phyloP scores from a whole-genome alignment of 345 rosid species.

The Aegle marmelos region DNA sequence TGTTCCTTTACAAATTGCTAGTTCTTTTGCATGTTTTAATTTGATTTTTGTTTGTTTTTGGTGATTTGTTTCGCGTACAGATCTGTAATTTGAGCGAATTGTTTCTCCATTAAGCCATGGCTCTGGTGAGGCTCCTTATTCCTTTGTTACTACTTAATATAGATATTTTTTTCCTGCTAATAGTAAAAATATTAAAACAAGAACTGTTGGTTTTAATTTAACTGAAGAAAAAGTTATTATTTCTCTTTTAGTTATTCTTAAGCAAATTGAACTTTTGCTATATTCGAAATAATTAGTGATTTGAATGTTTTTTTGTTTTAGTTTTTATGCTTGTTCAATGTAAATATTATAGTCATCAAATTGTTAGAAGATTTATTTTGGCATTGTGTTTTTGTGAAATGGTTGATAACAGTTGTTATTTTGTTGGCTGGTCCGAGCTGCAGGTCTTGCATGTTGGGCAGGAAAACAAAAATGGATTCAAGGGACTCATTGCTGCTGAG shows the following conservation, averaged over 20 bases:
- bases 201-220: not conserved
- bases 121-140: constrained; percentile 51
- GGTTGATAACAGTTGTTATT: not conserved
- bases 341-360: too few relatives aligned
- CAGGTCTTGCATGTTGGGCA: constrained; percentile 61
- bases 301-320: too few relatives aligned
- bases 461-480: constrained; percentile 58
- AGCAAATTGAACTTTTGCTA: not conserved
- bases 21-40: not conserved
- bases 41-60: not conserved
- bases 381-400: not conserved
- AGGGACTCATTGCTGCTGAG: constrained; percentile 79
- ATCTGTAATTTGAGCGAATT: constrained; percentile 44
- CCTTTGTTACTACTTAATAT: not conserved
- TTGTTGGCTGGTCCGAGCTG: constrained; percentile 6
- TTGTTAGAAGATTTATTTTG: too few relatives aligned
- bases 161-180: not conserved
- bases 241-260: not conserved
- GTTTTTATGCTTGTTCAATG: not conserved
- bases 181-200: not conserved
- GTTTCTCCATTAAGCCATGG: constrained; percentile 54
- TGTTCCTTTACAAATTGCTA: not conserved
- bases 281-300: too few relatives aligned
- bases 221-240: too few relatives aligned
- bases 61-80: constrained; percentile 30